Conservation (phyloP, 2,329 filamentous ascomycete genomes). For the Exophiala sideris region DNA sequence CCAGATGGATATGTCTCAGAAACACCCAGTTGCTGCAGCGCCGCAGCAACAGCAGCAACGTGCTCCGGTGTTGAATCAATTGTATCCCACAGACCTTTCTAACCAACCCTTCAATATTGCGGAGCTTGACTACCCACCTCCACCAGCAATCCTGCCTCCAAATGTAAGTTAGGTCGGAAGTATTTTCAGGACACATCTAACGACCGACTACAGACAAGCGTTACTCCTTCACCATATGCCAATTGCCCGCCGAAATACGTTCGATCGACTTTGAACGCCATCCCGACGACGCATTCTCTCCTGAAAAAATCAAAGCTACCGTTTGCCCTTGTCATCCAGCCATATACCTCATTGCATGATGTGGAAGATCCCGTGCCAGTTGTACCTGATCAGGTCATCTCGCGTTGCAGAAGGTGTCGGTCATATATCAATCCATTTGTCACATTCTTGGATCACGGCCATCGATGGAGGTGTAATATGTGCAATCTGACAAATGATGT, state of each 20-base stretch:
- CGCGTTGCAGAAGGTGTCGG: constrained; percentile 88
- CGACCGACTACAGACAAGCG: constrained; percentile 65
- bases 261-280: constrained; percentile 88
- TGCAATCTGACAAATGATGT: constrained; percentile 98
- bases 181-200: constrained; percentile 26
- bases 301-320: constrained; percentile 96
- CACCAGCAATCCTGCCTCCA: constrained; percentile 82
- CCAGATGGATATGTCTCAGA: constrained; percentile 66
- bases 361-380: constrained; percentile 86
- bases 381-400: constrained; percentile 95
- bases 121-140: constrained; percentile 86
- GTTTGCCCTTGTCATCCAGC: constrained; percentile 93
- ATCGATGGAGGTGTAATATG: constrained; percentile 99
- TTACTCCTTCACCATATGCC: constrained; percentile 83
- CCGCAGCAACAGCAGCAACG: constrained; percentile 44
- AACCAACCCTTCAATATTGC: constrained; percentile 91
- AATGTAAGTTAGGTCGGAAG: constrained; percentile 63
- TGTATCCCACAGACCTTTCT: constrained; percentile 87
- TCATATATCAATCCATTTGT: constrained; percentile 98
- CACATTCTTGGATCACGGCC: constrained; percentile 92
- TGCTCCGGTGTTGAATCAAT: constrained; percentile 63
- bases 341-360: constrained; percentile 89
- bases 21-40: constrained; percentile 48
- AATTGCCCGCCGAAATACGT: constrained; percentile 95
- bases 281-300: constrained; percentile 86